Conservation (phyloP, 495 filamentous ascomycete genomes). For the Hypoxylon trugodes region DNA sequence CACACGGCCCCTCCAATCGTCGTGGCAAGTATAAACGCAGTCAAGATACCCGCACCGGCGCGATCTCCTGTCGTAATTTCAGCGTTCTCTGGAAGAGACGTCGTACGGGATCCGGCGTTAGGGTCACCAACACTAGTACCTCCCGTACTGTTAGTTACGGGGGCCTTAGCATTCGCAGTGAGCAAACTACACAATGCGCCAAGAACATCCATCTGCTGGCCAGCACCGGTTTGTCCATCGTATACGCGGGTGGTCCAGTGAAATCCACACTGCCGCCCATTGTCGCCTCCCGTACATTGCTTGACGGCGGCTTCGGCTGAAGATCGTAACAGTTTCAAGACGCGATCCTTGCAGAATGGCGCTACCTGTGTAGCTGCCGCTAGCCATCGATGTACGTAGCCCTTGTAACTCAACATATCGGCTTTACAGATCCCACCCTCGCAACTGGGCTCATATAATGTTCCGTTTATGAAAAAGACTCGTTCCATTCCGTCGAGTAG, state of each 20-base stretch:
- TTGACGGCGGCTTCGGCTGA: constrained; percentile 74
- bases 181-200: constrained; percentile 68
- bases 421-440: constrained; percentile 72
- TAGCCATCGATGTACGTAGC: constrained; percentile 85
- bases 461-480: constrained; percentile 66
- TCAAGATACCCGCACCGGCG: constrained; percentile 68
- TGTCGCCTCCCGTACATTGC: constrained; percentile 68
- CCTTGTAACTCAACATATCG: constrained; percentile 87
- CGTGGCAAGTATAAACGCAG: constrained; percentile 51
- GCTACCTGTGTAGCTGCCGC: constrained; percentile 73
- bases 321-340: constrained; percentile 71
- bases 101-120: constrained; percentile 57
- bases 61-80: constrained; percentile 59
- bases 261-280: constrained; percentile 72
- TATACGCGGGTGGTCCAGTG: constrained; percentile 68
- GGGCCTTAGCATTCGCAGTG: constrained; percentile 48
- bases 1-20: constrained; percentile 44
- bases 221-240: constrained; percentile 68
- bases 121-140: constrained; percentile 73
- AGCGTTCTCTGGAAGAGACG: constrained; percentile 3
- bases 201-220: constrained; percentile 76
- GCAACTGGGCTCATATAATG: constrained; percentile 71
- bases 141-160: constrained; percentile 65
- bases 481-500: constrained; percentile 68
- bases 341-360: constrained; percentile 66